Conservation (phyloP, 495 filamentous ascomycete genomes). For the Penicillium coprophilum region DNA sequence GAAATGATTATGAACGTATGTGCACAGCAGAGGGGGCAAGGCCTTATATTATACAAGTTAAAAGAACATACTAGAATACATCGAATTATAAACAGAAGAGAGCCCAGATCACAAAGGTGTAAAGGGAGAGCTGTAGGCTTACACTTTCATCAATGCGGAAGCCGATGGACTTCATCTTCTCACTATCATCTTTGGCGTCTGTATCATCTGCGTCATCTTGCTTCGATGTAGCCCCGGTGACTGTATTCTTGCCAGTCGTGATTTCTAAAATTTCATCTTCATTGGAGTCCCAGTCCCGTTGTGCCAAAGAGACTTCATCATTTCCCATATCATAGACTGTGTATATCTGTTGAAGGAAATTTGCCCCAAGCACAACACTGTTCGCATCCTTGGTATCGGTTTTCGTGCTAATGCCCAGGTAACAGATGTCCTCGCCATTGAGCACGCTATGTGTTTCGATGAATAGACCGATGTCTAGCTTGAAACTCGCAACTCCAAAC, state of each 20-base stretch:
- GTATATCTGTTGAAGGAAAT: slow-evolving; percentile 12
- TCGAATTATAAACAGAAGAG: background rate
- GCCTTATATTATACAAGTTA: too few species aligned
- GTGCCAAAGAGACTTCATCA: slow-evolving; percentile 13
- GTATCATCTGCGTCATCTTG: too few species aligned
- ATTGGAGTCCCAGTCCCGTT: background rate
- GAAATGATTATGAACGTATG: too few species aligned
- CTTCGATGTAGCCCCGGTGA: too few species aligned
- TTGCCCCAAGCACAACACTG: slow-evolving; percentile 5
- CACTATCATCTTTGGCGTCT: background rate
- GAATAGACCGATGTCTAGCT: too few species aligned
- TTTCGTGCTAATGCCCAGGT: too few species aligned
- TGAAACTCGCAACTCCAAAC: too few species aligned
- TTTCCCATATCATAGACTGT: slow-evolving; percentile 16
- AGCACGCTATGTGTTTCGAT: too few species aligned
- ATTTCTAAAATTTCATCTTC: background rate
- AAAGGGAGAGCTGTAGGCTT: background rate
- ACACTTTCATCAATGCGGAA: background rate
- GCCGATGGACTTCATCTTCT: background rate
- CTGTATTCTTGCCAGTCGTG: too few species aligned
- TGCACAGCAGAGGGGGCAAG: too few species aligned
- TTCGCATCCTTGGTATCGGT: background rate
- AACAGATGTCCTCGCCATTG: too few species aligned
- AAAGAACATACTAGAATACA: too few species aligned
- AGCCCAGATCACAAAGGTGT: background rate